phyloP scores from a whole-genome alignment of 495 filamentous ascomycete species.

The Parmelia sp. region DNA sequence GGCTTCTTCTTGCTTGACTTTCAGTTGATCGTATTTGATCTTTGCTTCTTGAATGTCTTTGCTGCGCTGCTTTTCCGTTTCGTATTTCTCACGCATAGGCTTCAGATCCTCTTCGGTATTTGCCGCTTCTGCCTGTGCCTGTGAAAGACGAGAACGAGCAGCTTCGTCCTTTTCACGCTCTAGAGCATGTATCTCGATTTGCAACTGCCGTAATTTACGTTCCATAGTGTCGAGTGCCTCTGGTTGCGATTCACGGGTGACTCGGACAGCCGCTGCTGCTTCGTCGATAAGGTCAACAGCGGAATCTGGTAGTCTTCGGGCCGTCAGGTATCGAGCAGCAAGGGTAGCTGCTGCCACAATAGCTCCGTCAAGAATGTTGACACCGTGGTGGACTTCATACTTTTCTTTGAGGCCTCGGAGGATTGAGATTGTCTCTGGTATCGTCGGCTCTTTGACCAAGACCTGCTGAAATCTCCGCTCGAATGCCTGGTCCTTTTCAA shows the following conservation, averaged over 20 bases:
- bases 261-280: constrained; percentile 87
- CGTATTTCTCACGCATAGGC: constrained; percentile 91
- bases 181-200: constrained; percentile 94
- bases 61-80: constrained; percentile 79
- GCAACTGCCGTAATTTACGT: constrained; percentile 75
- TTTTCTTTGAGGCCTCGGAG: constrained; percentile 94
- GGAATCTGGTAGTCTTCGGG: constrained; percentile 85
- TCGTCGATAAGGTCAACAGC: constrained; percentile 96
- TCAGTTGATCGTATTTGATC: constrained; percentile 81
- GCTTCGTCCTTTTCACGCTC: constrained; percentile 92
- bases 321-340: constrained; percentile 85
- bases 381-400: constrained; percentile 97
- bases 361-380: constrained; percentile 87
- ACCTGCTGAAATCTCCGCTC: constrained; percentile 98
- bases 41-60: constrained; percentile 93
- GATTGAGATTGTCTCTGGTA: constrained; percentile 90
- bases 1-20: constrained; percentile 87
- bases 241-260: constrained; percentile 90
- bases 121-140: constrained; percentile 80
- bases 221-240: constrained; percentile 91
- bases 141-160: constrained; percentile 69
- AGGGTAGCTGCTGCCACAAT: constrained; percentile 86
- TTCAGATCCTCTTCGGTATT: constrained; percentile 88
- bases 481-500: constrained; percentile 96
- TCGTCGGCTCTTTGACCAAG: constrained; percentile 82